A percentile compares a stretch with the other conserved stretches of the same genome.
These are phyloP conservation scores for Inonotus hispidus DNA, from an alignment of 1,284 basidiomycete genomes.

Conservation along the genomic window DNA sequence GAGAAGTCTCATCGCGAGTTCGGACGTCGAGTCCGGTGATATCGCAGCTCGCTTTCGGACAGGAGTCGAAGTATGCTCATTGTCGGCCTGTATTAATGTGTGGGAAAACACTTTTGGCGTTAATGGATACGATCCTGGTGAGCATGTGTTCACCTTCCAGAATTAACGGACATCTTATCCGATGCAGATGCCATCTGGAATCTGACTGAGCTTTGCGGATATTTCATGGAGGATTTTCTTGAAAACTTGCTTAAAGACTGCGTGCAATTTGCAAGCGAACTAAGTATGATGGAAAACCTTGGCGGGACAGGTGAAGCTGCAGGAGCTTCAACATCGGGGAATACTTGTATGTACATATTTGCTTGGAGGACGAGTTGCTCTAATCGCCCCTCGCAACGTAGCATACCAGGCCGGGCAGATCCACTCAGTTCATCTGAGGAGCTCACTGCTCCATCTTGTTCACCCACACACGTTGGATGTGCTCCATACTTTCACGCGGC, in stretches of 20 bases:
- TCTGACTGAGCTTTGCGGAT: constrained; percentile 51
- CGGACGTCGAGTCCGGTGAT: constrained; percentile 34
- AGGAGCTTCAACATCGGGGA: too few species aligned
- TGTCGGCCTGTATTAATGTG: constrained; percentile 51
- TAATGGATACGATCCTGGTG: constrained; percentile 57
- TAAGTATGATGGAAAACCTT: not conserved
- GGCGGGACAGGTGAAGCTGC: not conserved
- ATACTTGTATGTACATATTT: too few species aligned
- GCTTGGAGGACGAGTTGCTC: too few species aligned
- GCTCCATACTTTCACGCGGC: constrained; percentile 41
- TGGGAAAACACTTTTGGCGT: constrained; percentile 64
- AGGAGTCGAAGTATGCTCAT: constrained; percentile 57
- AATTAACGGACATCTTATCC: not conserved
- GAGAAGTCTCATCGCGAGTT: constrained; percentile 29
- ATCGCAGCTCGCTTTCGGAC: constrained; percentile 46
- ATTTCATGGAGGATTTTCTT: constrained; percentile 50
- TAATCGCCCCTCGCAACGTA: too few species aligned
- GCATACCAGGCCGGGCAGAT: not conserved
- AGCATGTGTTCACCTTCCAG: constrained; percentile 3
- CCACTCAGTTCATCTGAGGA: not conserved
- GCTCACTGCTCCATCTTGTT: constrained; percentile 34
- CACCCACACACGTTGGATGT: constrained; percentile 56
- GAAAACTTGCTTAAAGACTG: constrained; percentile 61
- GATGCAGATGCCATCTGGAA: constrained; percentile 62
- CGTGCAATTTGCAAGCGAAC: constrained; percentile 35